These are phyloP conservation scores for Pichia sp. DNA, from an alignment of 1,139 yeast genomes.

Conservation along the genomic window DNA sequence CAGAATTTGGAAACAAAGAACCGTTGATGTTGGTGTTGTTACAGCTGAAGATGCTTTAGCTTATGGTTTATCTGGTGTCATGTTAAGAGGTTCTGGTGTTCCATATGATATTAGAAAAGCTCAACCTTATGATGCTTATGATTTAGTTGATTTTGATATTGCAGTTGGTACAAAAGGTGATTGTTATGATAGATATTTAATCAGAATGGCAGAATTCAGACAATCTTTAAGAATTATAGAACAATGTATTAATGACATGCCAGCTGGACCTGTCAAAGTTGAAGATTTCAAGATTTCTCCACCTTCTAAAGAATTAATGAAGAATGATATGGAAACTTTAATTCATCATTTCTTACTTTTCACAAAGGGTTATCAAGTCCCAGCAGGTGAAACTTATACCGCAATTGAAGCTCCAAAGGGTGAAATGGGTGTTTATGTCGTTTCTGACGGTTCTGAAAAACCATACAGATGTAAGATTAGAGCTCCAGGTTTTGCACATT, in stretches of 20 bases:
- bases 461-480: constrained; percentile 91
- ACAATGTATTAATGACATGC: constrained; percentile 88
- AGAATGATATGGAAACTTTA: constrained; percentile 89
- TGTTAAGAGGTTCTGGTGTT: constrained; percentile 87
- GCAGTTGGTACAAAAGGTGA: constrained; percentile 87
- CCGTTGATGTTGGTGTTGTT: constrained; percentile 71
- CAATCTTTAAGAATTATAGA: constrained; percentile 84
- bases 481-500: constrained; percentile 89
- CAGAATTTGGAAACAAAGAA: constrained; percentile 90
- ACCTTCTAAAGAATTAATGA: constrained; percentile 77
- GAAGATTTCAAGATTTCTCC: constrained; percentile 84
- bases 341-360: constrained; percentile 84
- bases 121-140: constrained; percentile 89
- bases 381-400: constrained; percentile 86
- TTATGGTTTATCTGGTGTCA: constrained; percentile 77
- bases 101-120: constrained; percentile 84
- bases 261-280: constrained; percentile 87
- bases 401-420: constrained; percentile 95
- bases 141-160: constrained; percentile 75
- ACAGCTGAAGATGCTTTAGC: constrained; percentile 84
- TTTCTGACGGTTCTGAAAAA: constrained; percentile 83
- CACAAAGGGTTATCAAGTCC: constrained; percentile 86
- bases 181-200: constrained; percentile 83
- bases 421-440: constrained; percentile 88
- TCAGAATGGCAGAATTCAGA: constrained; percentile 89